These are phyloP conservation scores for Entomortierella parvispora DNA, from an alignment of 192 early-diverging fungal genomes.

Conservation along the genomic window DNA sequence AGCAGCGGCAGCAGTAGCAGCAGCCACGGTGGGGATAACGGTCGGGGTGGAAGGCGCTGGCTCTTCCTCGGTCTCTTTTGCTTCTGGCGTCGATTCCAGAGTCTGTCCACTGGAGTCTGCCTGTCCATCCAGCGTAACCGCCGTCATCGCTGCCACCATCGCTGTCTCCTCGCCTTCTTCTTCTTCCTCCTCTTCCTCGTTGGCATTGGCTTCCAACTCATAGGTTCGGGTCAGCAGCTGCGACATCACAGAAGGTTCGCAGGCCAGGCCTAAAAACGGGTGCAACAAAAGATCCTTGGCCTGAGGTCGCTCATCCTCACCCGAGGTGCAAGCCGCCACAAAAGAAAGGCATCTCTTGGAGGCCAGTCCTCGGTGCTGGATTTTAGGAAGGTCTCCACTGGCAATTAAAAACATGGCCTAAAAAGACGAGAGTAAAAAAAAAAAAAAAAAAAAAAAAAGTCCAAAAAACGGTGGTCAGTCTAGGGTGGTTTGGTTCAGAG, in stretches of 20 bases:
- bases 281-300: constrained; percentile 33
- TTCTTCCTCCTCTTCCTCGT: constrained; percentile 12
- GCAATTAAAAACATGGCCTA: constrained; percentile 53
- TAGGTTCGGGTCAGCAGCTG: constrained; percentile 26
- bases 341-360: constrained; percentile 36
- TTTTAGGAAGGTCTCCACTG: constrained; percentile 32
- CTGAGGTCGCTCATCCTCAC: constrained; percentile 19
- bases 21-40: too few species aligned
- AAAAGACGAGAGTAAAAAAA: neutral
- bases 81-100: too few species aligned
- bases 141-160: too few species aligned
- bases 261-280: constrained; percentile 40
- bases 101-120: too few species aligned
- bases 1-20: too few species aligned
- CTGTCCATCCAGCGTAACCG: too few species aligned
- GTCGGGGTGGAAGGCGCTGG: too few species aligned
- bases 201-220: constrained; percentile 27
- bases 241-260: constrained; percentile 27
- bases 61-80: too few species aligned
- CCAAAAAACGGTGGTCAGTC: neutral
- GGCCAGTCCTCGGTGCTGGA: constrained; percentile 24
- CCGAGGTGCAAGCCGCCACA: constrained; percentile 31
- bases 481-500: neutral
- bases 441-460: neutral
- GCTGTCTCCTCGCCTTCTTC: neutral